Base-by-base conservation (phyloP, 371 early-diverging fungal species). In the Quaeritorhiza haematococci region DNA sequence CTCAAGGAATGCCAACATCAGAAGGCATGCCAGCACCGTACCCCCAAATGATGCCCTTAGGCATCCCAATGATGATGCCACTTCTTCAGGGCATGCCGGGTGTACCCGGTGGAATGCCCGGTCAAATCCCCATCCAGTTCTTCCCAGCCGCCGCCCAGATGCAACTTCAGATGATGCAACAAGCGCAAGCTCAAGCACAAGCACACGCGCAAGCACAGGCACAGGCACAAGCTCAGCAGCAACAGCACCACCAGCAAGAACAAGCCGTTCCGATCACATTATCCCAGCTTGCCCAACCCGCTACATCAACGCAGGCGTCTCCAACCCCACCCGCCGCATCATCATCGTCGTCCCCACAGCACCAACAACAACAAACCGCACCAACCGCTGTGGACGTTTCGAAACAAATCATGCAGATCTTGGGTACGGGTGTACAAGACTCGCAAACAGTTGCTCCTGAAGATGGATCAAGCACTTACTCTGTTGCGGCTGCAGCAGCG, bases 371-470 rank as follows among this genome's bases (percentile, higher is more conserved):
- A 0, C 45, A 15, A n/a, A 45, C 19, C n/a, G 54, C 52, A 8
- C 54, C 43, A n/a, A 33, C 13, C 46, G 51, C 46, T 30, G 21
- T 46, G 49, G 38, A 53, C 32, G 48, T 59, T 8, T 59, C 59
- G 2, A 38, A 33, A 17, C 59, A 59, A 15, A 44, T 59, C 15
- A 19, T 59, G 24, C 33, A 53, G 17, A 43, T 59, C 48, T 49
- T 59, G 47, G 46, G 53, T 21, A 43, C 59, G 24, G 26, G 32
- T 24, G 33, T 21, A n/a, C n/a, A 48, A 15, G 32, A 46, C 8
- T 41, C 13, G 4, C n/a, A 29, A 17, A 8, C 46, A 24, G 8
- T 35, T 1, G 42, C 47, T n/a, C 15, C 43, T 17, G 48, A 27
- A 3, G 42, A 10, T n/a, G 44, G 26, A 7, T 58, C 42, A 42